Conservation (phyloP, 805 yeast genomes). For the Ogataea thermomethanolica region DNA sequence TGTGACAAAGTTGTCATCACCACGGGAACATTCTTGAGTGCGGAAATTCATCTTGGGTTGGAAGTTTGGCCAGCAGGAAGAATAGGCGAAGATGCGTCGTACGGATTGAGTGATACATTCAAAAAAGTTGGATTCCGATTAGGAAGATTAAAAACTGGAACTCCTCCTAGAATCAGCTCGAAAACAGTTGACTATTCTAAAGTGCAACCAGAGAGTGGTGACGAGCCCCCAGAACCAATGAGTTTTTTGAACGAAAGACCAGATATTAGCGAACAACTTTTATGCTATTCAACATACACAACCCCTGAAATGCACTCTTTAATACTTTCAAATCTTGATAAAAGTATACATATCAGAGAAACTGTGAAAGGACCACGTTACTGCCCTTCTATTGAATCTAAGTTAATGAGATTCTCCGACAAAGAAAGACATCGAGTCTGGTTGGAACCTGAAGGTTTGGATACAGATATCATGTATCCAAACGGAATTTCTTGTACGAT, state of each 20-base stretch:
- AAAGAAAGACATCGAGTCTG: slow-evolving; percentile 79
- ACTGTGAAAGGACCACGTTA: slow-evolving; percentile 95
- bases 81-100: slow-evolving; percentile 88
- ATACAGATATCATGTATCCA: slow-evolving; percentile 86
- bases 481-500: slow-evolving; percentile 94
- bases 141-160: slow-evolving; percentile 94
- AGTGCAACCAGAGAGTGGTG: slow-evolving; percentile 75
- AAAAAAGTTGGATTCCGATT: slow-evolving; percentile 72
- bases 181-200: slow-evolving; percentile 63
- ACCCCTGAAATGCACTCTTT: slow-evolving; percentile 71
- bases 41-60: slow-evolving; percentile 90
- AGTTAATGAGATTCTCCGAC: slow-evolving; percentile 74
- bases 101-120: slow-evolving; percentile 80
- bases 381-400: slow-evolving; percentile 95
- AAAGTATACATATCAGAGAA: slow-evolving; percentile 87
- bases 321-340: slow-evolving; percentile 65
- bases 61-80: slow-evolving; percentile 84
- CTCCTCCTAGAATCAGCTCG: slow-evolving; percentile 85
- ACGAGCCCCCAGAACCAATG: slow-evolving; percentile 84
- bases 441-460: slow-evolving; percentile 95
- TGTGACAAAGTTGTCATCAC: slow-evolving; percentile 78
- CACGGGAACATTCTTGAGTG: slow-evolving; percentile 93
- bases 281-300: slow-evolving; percentile 77
- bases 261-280: slow-evolving; percentile 53
- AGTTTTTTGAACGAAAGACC: slow-evolving; percentile 75